Base-by-base conservation (phyloP, 1,284 basidiomycete genomes). In the Pterula multifida region DNA sequence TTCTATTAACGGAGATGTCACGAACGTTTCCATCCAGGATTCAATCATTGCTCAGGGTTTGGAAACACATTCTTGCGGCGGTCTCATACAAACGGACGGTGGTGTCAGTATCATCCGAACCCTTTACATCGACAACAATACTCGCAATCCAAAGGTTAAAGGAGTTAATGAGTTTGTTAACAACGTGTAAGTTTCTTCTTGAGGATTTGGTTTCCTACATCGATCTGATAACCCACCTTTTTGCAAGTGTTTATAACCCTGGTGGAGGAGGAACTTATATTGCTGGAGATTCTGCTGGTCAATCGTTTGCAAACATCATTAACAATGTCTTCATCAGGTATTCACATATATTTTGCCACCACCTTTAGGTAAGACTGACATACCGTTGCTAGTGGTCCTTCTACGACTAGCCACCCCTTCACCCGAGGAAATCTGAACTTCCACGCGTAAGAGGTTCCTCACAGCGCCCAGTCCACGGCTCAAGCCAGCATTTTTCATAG, bases 401-500 rank as follows among this genome's bases (percentile, higher is more conserved):
- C 60, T 3, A 66, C 54, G n/a, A 35, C 45, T 25, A 26, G 32
- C 2, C 9, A 22, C 2, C 52, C 54, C 3, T 53, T 67, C 49
- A 66, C 65, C 2, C 63, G 65, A 51, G 65, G 65, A 56, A 67
- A 67, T 57, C 58, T 61, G 2, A 66, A 67, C 54, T 67, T 67
- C 59, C 63, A 65, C 48, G 60, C 65, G 12, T 55, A 45, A 28
- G 54, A 53, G 3, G 26, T 35, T 15, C 21, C 32, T n/a, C 32
- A 35, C n/a, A 35, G 11, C 32, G 9, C n/a, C 32, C 32, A 11
- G 9, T 35, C 11, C 32, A 11, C 11, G 32, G 32, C 32, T 35
- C 32, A 49, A 17, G 12, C 12, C 19, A 13, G 17, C 17, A 15
- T 49, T 49, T 44, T 22, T 9, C 19, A 11, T 42, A 42, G 39